Evolutionary conservation across 2,329 filamentous ascomycete genomes (phyloP).

Genomic region (Corniculantispora saksenae): DNA sequence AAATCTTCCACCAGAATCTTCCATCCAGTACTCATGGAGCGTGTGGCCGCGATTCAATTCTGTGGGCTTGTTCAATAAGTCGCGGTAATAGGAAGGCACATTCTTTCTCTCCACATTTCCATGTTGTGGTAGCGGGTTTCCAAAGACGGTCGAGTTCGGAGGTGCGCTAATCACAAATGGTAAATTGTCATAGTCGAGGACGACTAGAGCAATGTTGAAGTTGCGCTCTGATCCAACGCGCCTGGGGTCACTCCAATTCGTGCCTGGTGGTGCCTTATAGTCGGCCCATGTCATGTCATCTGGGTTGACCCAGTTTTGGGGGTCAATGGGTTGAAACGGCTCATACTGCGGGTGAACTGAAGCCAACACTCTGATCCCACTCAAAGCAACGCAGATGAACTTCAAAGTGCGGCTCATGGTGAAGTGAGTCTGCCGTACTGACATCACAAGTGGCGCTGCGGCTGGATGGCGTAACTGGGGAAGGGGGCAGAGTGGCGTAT

Average conservation of each 20-base stretch:
- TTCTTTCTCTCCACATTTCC: conserved; percentile 44
- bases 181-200: conserved; percentile 51
- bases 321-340: conserved; percentile 51
- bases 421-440: background rate
- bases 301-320: conserved; percentile 54
- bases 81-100: conserved; percentile 32
- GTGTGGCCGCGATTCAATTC: conserved; percentile 54
- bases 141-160: conserved; percentile 49
- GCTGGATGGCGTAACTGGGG: background rate
- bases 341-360: conserved; percentile 26
- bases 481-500: background rate
- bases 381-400: background rate
- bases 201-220: conserved; percentile 57
- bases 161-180: conserved; percentile 50
- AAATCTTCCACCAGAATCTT: conserved; percentile 52
- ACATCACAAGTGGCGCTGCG: background rate
- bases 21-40: conserved; percentile 60
- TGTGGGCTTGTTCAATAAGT: conserved; percentile 51
- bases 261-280: conserved; percentile 47
- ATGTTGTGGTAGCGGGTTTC: conserved; percentile 48
- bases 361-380: background rate
- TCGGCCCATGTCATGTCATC: conserved; percentile 56
- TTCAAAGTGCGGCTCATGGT: background rate
- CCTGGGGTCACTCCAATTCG: conserved; percentile 48
- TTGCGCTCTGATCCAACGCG: conserved; percentile 48